Base-by-base conservation (phyloP, 208 protist species). In the Acanthamoeba castellanii region DNA sequence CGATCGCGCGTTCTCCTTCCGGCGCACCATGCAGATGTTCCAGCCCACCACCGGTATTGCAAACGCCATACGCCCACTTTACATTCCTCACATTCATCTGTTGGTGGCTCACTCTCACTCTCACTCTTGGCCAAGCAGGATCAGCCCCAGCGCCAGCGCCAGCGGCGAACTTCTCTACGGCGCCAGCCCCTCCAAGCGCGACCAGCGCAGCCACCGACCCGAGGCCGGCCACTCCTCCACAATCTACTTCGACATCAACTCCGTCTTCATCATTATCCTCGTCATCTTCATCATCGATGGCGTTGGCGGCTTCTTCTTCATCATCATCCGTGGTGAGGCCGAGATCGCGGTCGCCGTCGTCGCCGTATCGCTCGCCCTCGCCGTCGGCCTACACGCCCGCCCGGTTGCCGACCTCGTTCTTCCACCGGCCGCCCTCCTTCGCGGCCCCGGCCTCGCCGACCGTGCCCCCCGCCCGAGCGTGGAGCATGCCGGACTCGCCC, bases 11-110 rank as follows among this genome's bases (percentile, higher is more conserved):
- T 74, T 74, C 32, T n/a, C 66, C 25, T 74, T 74, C 66, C 66
- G 32, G 66, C 66, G 32, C 25, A 74, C 66, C 66, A 74, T 74
- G 66, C 66, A 74, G 66, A 20, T 74, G 22, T 74, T n/a, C n/a
- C 66, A 74, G 66, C 25, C 37, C 37, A 4, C 37, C 37, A 42
- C 37, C 37, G 37, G 37, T 42, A 42, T 42, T 1, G 61, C 61
- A n/a, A n/a, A 5, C 4, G 61, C 61, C 61, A n/a, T 27, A n/a
- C 61, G 61, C n/a, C n/a, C n/a, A n/a, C 22, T 68, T 5, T 68
- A 4, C 27, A 27, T 27, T 68, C 27, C 61, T 68, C 61, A 2
- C 61, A n/a, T 68, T 68, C 61, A 1, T 68, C 61, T 68, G 61
- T 68, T 68, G 61, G 37, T 42, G 37, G 37, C 37, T 42, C 37